Base-by-base conservation (phyloP, 768 basidiomycete species). In the Tulasnella sp. region DNA sequence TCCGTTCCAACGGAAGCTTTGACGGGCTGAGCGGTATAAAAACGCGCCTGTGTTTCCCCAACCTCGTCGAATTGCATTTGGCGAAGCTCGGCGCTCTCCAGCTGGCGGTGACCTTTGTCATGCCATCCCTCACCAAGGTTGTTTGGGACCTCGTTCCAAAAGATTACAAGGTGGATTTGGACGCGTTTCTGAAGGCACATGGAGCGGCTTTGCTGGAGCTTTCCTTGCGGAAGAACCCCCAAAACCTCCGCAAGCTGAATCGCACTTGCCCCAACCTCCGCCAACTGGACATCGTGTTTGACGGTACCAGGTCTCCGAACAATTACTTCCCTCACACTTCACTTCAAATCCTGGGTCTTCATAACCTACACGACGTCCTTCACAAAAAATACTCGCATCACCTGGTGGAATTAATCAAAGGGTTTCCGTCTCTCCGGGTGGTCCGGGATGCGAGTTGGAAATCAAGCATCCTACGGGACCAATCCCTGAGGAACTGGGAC, bases 71-170 rank as follows among this genome's bases (percentile, higher is more conserved):
- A 29, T 32, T 67, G 26, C 61, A 67, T 67, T 16, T 67, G 26
- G 61, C 61, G 11, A 29, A 67, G 29, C 29, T 67, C 61, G 61
- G n/a, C 13, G 61, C 61, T 6, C n/a, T 67, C 26, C 61, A 67
- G 29, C 26, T 32, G 61, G 61, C 61, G 7, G 61, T 67, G 26
- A 67, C 61, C 4, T 67, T 67, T 32, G 32, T 67, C 61, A 67
- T 67, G 61, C 61, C 61, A 10, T 67, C 61, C 7, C 61, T 67
- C 26, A 67, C 61, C 61, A 67, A 67, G 32, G 61, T 67, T 16
- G 61, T 67, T 26, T 67, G 61, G 26, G 61, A 67, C n/a, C 61
- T 67, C 61, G 32, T 67, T 29, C 61, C 61, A 67, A 67, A 67
- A 32, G 61, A 67, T 13, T 13, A 67, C 11, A 3, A 67, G n/a